Base-by-base conservation (phyloP, 2,329 filamentous ascomycete species). In the Colletotrichum simmondsii region DNA sequence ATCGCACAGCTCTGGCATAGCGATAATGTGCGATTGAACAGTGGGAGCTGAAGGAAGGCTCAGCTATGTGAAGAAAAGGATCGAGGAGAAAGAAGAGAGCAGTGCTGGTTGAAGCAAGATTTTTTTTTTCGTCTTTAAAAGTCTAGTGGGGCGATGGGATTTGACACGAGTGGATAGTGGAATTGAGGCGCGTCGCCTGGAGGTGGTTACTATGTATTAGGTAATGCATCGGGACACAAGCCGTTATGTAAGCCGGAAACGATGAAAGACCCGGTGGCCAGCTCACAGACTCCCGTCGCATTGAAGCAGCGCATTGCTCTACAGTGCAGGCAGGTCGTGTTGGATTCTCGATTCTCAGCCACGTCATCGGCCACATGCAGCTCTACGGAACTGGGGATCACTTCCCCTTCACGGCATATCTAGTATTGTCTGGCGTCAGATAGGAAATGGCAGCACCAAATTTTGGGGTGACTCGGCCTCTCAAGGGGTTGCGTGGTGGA, bases 1-100 rank as follows among this genome's bases (percentile, higher is more conserved):
- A 75, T 75, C 72, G 53, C 56, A 71, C 24, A 75, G 60, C 62
- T 68, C 64, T 68, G 69, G 65, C 74, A 75, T 75, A 75, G 68
- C 74, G 71, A 57, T 69, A 49, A 69, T 57, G 69, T 69, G 61
- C 58, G 60, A 65, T 32, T 49, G 54, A 53, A 49, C 62, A 19
- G 59, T 60, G n/a, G 53, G 19, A 37, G 53, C 37, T 19, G 61
- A 52, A 11, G 26, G 22, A 28, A 19, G 22, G 28, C 28, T 64
- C 57, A 28, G 42, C 19, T 22, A 19, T 42, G 42, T 14, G 35
- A 28, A 14, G 24, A 46, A 24, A 58, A 19, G 19, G 37, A 35
- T 59, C 61, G 32, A 49, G 14, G 14, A 22, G 16, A 5, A 30
- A 32, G 46, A 24, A 2, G 8, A 19, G 4, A 4, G 7, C 26